phyloP scores from a whole-genome alignment of 768 basidiomycete species.

The Leccinum sublutescens region DNA sequence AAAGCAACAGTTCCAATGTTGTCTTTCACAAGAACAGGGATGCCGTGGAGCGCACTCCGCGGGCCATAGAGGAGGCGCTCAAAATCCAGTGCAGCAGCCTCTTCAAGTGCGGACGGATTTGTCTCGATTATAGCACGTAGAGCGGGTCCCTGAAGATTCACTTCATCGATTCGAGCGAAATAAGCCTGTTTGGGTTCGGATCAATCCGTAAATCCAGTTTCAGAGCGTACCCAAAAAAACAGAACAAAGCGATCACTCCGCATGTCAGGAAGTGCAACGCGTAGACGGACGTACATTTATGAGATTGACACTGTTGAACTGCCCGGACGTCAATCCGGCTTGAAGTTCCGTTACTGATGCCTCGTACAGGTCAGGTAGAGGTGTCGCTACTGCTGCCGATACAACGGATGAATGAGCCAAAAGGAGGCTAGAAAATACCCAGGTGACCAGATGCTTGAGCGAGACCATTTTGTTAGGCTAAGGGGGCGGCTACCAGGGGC shows the following conservation, averaged over 20 bases:
- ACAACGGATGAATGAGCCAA: constrained; percentile 5
- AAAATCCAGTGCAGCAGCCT: constrained; percentile 35
- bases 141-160: constrained; percentile 37
- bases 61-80: constrained; percentile 31
- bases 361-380: constrained; percentile 42
- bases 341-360: constrained; percentile 40
- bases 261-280: background rate
- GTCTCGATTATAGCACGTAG: constrained; percentile 42
- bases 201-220: background rate
- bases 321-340: constrained; percentile 33
- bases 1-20: constrained; percentile 32
- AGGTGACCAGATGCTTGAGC: constrained; percentile 7
- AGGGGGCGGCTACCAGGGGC: background rate
- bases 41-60: constrained; percentile 37
- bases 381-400: constrained; percentile 12
- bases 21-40: constrained; percentile 39
- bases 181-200: constrained; percentile 34
- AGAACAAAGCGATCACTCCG: background rate
- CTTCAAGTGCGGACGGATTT: constrained; percentile 36
- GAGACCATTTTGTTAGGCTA: constrained; percentile 1
- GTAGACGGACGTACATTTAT: constrained; percentile 31
- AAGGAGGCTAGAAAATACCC: constrained; percentile 7
- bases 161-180: constrained; percentile 42
- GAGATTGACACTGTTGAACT: constrained; percentile 42
- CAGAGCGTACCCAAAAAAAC: background rate